Base-by-base conservation (phyloP, 2,329 filamentous ascomycete genomes). In the Fusarium oligoseptatum region DNA sequence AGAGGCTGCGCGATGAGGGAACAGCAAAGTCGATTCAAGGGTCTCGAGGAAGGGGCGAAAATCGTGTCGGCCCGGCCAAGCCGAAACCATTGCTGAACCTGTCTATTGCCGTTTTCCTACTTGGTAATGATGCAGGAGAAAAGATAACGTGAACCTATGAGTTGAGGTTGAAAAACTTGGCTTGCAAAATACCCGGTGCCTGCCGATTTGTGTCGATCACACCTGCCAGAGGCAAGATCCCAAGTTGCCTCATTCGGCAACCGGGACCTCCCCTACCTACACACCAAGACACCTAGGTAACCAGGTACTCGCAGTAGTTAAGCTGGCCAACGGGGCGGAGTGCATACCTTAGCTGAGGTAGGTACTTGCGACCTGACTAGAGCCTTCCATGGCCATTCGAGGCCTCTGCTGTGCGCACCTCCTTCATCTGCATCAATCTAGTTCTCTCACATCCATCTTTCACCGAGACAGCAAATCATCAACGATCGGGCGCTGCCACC, bases 201-300 rank as follows among this genome's bases (percentile, higher is more conserved):
- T 52, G 48, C 43, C 34, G 36, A 22, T 55, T 55, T 32, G 45
- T 29, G 65, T 70, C 74, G 72, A 74, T 74, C 72, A 69, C 72
- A 60, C 62, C 60, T 43, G 48, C 45, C 58, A 22, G 57, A 66
- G 68, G 64, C 69, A 66, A 75, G 72, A 74, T 74, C 66, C 68
- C 62, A 57, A 70, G 48, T 73, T 75, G 58, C 72, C 65, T 75
- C 68, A 73, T 74, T 58, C 66, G 72, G 72, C 37, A 75, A 72
- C 24, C 22, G 27, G 22, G 24, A 29, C 36, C 56, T 58, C 34
- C 56, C 34, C 36, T 22, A 27, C 32, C 32, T 34, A 34, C 11
- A 6, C n/a, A 57, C n/a, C 48, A n/a, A 56, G 56, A 12, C 15
- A 57, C n/a, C 48, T 29, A 56, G 36, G 17, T 68, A 72, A 68